These are phyloP conservation scores for Bocquillonia castaneifolia DNA, from an alignment of 441 rosid genomes.

Conservation along the genomic window DNA sequence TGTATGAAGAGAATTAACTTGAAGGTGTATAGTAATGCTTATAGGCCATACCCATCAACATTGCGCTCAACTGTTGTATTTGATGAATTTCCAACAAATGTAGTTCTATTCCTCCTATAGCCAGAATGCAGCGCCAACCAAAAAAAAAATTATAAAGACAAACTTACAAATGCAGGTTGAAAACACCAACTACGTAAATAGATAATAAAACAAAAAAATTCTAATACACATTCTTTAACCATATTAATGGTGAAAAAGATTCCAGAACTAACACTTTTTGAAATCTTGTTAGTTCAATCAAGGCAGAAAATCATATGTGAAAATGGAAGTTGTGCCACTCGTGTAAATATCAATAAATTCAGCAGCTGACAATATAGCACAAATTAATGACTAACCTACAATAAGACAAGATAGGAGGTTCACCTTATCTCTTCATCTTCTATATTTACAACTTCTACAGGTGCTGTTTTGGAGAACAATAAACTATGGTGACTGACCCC, in stretches of 20 bases:
- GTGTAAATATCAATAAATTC: neutral
- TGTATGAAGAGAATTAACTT: neutral
- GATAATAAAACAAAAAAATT: no score
- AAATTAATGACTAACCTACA: neutral
- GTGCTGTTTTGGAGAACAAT: conserved; percentile 82
- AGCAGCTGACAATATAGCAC: no score
- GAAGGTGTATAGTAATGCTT: conserved; percentile 1
- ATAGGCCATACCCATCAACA: conserved; percentile 55
- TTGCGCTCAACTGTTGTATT: conserved; percentile 36
- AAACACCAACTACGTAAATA: no score
- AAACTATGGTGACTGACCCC: conserved; percentile 95
- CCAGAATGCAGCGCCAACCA: conserved; percentile 8
- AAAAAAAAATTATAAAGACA: neutral
- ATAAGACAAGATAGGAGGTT: neutral
- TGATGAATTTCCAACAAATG: conserved; percentile 39
- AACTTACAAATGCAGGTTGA: neutral
- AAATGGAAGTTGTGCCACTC: no score
- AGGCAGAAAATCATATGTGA: no score
- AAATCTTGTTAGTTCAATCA: no score
- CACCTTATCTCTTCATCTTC: conserved; percentile 65
- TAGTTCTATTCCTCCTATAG: conserved; percentile 40
- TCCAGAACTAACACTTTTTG: no score
- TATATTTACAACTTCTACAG: conserved; percentile 49
- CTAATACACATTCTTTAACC: no score
- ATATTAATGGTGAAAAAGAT: no score